phyloP scores from a whole-genome alignment of 2,329 filamentous ascomycete species.

The Saccharata proteae region DNA sequence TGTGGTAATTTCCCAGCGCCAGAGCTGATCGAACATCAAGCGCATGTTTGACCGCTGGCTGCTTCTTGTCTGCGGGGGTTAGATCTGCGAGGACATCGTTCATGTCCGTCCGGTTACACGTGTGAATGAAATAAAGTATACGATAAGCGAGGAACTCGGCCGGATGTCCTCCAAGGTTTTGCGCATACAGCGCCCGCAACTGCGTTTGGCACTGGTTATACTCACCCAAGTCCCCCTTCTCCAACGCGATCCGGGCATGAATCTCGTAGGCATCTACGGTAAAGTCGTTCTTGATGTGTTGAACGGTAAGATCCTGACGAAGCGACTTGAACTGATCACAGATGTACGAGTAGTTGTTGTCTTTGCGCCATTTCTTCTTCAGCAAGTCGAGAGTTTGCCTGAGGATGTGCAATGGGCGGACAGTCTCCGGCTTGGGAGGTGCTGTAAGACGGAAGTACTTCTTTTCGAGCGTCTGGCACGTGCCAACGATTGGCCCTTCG shows the following conservation, averaged over 20 bases:
- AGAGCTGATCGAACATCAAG: slow-evolving; percentile 82
- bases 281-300: slow-evolving; percentile 93
- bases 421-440: slow-evolving; percentile 74
- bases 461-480: slow-evolving; percentile 77
- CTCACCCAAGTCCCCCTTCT: slow-evolving; percentile 99
- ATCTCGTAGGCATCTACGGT: slow-evolving; percentile 96
- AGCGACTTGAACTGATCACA: slow-evolving; percentile 99
- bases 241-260: slow-evolving; percentile 90
- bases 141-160: slow-evolving; percentile 98
- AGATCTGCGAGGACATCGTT: slow-evolving; percentile 98
- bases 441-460: slow-evolving; percentile 87
- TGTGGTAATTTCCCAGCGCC: slow-evolving; percentile 92
- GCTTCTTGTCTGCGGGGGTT: slow-evolving; percentile 90
- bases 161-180: slow-evolving; percentile 76
- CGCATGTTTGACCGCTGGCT: slow-evolving; percentile 77
- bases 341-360: slow-evolving; percentile 92
- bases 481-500: slow-evolving; percentile 67
- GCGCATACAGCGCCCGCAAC: slow-evolving; percentile 78
- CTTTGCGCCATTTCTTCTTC: slow-evolving; percentile 87
- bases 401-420: slow-evolving; percentile 71
- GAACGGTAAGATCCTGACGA: slow-evolving; percentile 94
- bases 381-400: slow-evolving; percentile 76
- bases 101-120: slow-evolving; percentile 93
- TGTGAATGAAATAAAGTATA: slow-evolving; percentile 99
- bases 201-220: slow-evolving; percentile 99